Percentiles rank a stretch among this genome's conserved stretches.
Evolutionary conservation across 192 early-diverging fungal species (phyloP).

Genomic region (Entomortierella lignicola): DNA sequence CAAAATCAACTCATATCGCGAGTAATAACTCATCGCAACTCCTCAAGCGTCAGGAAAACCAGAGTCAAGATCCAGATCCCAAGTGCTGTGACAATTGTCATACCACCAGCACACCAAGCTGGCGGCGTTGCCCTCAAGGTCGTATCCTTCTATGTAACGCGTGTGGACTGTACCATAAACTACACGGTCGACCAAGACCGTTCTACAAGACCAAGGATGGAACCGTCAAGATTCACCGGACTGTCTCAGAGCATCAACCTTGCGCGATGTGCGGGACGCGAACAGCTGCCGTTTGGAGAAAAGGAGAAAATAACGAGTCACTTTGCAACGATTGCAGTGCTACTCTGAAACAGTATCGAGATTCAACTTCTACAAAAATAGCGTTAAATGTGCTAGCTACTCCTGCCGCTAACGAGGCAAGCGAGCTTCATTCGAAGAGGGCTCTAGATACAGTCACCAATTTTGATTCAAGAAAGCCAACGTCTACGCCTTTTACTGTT

Average conservation of each 20-base stretch:
- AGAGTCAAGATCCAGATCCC: constrained; percentile 8
- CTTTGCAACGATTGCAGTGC: constrained; percentile 23
- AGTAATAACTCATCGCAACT: neutral
- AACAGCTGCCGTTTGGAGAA: constrained; percentile 1
- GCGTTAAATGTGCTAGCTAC: neutral
- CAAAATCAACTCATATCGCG: neutral
- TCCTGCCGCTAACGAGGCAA: neutral
- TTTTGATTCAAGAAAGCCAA: neutral
- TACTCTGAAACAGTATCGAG: neutral
- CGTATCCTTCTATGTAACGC: constrained; percentile 33
- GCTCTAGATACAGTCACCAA: neutral
- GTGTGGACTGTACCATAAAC: constrained; percentile 44
- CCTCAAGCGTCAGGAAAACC: neutral
- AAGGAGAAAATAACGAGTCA: constrained; percentile 2
- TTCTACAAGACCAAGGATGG: constrained; percentile 29
- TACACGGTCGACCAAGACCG: constrained; percentile 23
- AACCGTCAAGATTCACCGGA: constrained; percentile 21
- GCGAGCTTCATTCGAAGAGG: neutral
- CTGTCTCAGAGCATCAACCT: constrained; percentile 5
- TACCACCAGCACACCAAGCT: constrained; percentile 23
- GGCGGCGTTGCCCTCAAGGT: constrained; percentile 36
- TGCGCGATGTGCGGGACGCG: constrained; percentile 13
- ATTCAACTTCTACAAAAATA: neutral
- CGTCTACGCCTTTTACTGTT: neutral
- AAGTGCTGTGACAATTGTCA: constrained; percentile 40